Evolutionary conservation across 176 grass and related monocot species (phyloP).

Genomic region (Oryza meridionalis): DNA sequence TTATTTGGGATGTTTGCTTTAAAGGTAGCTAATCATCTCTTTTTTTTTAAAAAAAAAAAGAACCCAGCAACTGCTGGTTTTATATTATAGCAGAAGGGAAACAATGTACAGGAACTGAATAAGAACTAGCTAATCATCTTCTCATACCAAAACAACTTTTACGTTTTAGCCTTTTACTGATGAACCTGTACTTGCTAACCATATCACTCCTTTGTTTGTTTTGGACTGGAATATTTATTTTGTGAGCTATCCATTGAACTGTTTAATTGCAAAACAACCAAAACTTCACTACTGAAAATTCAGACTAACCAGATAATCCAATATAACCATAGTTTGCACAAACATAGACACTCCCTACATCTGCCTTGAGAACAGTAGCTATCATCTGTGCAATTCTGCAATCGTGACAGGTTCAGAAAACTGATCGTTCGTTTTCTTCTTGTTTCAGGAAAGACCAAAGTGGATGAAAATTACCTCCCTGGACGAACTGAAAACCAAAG

Average conservation of each 20-base stretch:
- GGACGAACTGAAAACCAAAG: constrained; percentile 95
- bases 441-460: constrained; percentile 78
- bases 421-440: neutral
- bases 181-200: neutral
- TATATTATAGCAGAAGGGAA: too few species aligned
- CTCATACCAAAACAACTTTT: neutral
- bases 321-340: neutral
- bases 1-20: constrained; percentile 97
- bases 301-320: neutral
- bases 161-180: neutral
- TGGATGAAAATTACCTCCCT: constrained; percentile 98
- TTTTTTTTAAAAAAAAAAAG: neutral
- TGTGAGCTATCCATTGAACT: neutral
- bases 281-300: neutral
- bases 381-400: neutral
- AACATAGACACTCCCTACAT: neutral
- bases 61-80: too few species aligned
- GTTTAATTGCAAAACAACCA: neutral
- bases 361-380: neutral
- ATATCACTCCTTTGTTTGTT: neutral
- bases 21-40: constrained; percentile 53
- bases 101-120: too few species aligned
- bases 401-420: neutral
- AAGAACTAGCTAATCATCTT: neutral
- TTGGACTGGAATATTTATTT: neutral